Base-by-base conservation (phyloP, 768 basidiomycete species). In the Hypholoma fasciculare region DNA sequence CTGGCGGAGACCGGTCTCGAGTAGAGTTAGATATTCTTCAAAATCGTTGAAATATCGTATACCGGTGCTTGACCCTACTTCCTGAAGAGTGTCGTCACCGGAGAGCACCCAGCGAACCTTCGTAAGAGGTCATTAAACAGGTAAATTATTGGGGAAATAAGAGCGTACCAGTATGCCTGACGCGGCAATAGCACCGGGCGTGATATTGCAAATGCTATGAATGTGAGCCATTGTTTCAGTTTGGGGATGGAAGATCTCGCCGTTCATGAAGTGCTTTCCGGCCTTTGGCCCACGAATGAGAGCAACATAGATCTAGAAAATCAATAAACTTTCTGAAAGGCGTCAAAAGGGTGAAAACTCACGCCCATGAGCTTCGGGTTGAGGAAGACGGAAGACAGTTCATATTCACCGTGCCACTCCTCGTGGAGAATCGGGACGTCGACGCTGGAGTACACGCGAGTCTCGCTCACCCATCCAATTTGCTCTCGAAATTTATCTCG, bases 361-460 rank as follows among this genome's bases (percentile, higher is more conserved):
- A 60, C 61, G 14, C 59, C 58, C 59, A 63, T 63, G 38, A 63
- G 61, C 4, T 47, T 57, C 26, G 39, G 39, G 36, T 64, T 64
- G 9, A 61, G 52, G n/a, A 64, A 64, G 5, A 57, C 54, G 1
- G 63, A 57, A 14, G 39, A 56, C 20, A 60, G 52, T 2, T 8
- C 3, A 37, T 60, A 65, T 23, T 52, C 44, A 7, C 64, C 61
- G 2, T 19, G 0, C 38, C 51, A 63, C 42, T 60, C 37, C 56
- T 60, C 60, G 42, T 65, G 61, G 23, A 65, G 63, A 19, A 65
- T 65, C 11, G 51, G 47, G 40, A 60, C 63, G 46, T 60, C 61
- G 34, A 65, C 52, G 16, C 52, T 65, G 7, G 63, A 65, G 40
- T 65, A 65, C 9, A 38, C 40, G 5, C 61, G 51, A 30, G 17